Base-by-base conservation (phyloP, 163 green algal genomes). In the Scenedesmus sp. region DNA sequence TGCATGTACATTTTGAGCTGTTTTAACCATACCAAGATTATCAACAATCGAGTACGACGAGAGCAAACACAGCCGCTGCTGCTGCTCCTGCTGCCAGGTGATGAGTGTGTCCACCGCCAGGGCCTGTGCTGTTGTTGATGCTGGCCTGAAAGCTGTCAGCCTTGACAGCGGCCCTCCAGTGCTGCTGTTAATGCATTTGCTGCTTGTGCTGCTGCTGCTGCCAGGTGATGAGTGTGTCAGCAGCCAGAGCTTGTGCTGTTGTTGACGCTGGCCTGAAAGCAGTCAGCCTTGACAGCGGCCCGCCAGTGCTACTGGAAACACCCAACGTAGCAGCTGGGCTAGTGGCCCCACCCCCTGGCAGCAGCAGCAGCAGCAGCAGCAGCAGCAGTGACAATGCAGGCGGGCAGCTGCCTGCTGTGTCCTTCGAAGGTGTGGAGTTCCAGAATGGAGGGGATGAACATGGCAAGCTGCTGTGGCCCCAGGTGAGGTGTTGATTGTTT, bases 201-300 rank as follows among this genome's bases (percentile, higher is more conserved):
- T 76, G 20, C 83, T 88, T 57, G 15, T 56, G 60, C 56, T 81
- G 70, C 70, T 79, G 70, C 23, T 79, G 70, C 23, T 52, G 23
- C 70, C 82, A 93, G 70, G 93, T 96, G 12, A 96, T 95, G 89
- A 92, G 77, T 85, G 70, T 83, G 26, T 92, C 67, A n/a, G 23
- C 82, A 2, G 18, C 56, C 5, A 89, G 90, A 5, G 56, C 23
- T 10, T 73, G 86, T 26, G 94, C 84, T n/a, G 93, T 96, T 54
- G 89, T 94, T 16, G 94, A 96, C 79, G 94, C 94, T 3, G 94
- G 94, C 6, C 70, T 88, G 23, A 96, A 96, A 91, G 94, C 93
- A 3, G 88, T 96, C 26, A 90, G 79, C 9, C 74, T 94, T n/a
- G 94, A 95, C 92, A 91, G 74, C 57, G 93, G 93, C 0, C 93